phyloP scores from a whole-genome alignment of 495 filamentous ascomycete genomes.

The Podospora fimiseda region DNA sequence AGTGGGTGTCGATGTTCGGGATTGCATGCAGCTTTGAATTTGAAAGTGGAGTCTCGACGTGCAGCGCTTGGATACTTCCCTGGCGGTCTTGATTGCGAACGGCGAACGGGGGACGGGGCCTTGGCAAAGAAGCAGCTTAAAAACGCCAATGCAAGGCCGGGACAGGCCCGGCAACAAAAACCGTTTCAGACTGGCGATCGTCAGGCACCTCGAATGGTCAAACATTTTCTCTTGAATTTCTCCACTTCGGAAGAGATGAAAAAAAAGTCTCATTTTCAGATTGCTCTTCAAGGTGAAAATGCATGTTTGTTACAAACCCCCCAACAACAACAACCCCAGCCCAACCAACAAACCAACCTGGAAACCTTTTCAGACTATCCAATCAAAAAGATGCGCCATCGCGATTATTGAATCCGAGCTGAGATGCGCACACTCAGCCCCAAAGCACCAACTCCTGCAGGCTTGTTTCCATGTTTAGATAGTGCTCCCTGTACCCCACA shows the following conservation, averaged over 20 bases:
- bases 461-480: neutral
- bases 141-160: slow-evolving; percentile 13
- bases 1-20: slow-evolving; percentile 10
- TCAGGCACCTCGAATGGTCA: slow-evolving; percentile 19
- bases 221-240: neutral
- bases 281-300: too few species aligned
- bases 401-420: neutral
- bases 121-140: slow-evolving; percentile 11
- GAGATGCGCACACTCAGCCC: neutral
- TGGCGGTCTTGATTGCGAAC: slow-evolving; percentile 17
- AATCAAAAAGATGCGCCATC: neutral
- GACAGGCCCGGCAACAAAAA: slow-evolving; percentile 18
- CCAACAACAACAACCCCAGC: too few species aligned
- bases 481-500: neutral
- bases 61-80: slow-evolving; percentile 16
- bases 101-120: too few species aligned
- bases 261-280: too few species aligned
- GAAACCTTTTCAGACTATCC: neutral
- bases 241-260: neutral
- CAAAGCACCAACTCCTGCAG: neutral
- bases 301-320: too few species aligned
- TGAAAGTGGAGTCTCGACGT: neutral
- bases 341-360: neutral
- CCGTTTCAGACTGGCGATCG: slow-evolving; percentile 32
- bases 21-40: neutral